Evolutionary conservation across 2,329 filamentous ascomycete genomes (phyloP), one percentile per base, ranked within the genome.

Genomic region (Colletotrichum sp.): DNA sequence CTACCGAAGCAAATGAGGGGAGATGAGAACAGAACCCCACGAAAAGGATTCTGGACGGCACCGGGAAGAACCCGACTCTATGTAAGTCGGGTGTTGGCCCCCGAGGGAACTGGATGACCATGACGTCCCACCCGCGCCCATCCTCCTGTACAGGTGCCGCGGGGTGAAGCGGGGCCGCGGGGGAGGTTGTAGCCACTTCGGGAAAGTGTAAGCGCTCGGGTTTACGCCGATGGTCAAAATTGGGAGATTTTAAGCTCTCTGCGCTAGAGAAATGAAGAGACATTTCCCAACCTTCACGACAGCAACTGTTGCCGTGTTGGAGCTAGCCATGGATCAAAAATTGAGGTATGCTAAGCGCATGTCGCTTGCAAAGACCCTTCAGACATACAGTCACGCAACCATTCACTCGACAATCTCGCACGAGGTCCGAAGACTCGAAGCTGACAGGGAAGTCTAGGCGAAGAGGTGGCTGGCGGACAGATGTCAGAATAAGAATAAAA

Each of bases 131-230:
- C 70, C 43, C 55, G 62, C 60, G 58, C 66, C 8, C 58, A 52
- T 39, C 27, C 52, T 62, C 66, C 52, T 61, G 52, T 60, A 52
- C 15, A 32, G 52, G 60, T 16, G 60, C 52, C 67, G 67, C 71
- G 61, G 71, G 67, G 71, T 66, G 60, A 65, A 43, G 73, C 64
- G 56, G 73, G 73, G 73, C 73, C 73, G 56, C 70, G 34, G 73
- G 70, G 70, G 34, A 48, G 34, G 27, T 61, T 43, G 36, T 25
- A 43, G 36, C 70, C 61, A 60, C 64, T 67, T 68, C 58, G 36
- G 64, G 73, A 48, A 75, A 64, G 73, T 64, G 55, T 48, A 75
- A 75, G 73, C 73, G 73, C 70, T 48, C 43, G 67, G 67, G 32
- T 27, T 61, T 56, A 18, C 22, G 15, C 32, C n/a, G 69, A 56